These are phyloP conservation scores for Tylopilus sp. DNA, from an alignment of 768 basidiomycete genomes.

Conservation along the genomic window DNA sequence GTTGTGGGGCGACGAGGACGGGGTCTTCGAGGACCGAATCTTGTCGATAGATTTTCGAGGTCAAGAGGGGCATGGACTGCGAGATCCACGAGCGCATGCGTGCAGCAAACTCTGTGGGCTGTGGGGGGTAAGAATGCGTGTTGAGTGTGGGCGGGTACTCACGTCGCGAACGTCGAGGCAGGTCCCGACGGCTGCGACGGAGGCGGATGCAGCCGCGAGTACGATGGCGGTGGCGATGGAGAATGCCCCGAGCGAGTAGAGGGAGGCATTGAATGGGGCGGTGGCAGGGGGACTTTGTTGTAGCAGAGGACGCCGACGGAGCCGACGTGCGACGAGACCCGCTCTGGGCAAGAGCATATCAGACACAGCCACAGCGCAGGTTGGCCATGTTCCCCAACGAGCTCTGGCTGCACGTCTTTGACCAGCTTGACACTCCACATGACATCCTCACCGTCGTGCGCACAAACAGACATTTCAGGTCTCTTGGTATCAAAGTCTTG, in stretches of 20 bases:
- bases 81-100: conserved; percentile 51
- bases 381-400: conserved; percentile 31
- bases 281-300: conserved; percentile 4
- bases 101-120: conserved; percentile 60
- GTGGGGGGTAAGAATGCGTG: not conserved
- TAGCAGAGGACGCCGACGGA: not conserved
- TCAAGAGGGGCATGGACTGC: conserved; percentile 45
- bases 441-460: conserved; percentile 33
- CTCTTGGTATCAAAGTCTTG: conserved; percentile 28
- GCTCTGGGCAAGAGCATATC: not conserved
- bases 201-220: conserved; percentile 39
- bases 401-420: conserved; percentile 39
- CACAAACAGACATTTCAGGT: conserved; percentile 30
- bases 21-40: not conserved
- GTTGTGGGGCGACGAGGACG: not conserved
- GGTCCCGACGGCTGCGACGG: conserved; percentile 48
- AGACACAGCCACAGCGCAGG: conserved; percentile 1
- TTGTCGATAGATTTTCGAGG: conserved; percentile 48
- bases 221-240: conserved; percentile 63
- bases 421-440: conserved; percentile 26
- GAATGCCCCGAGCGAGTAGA: conserved; percentile 63
- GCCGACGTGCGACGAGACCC: not conserved
- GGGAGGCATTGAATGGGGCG: conserved; percentile 48
- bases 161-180: conserved; percentile 57
- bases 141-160: not conserved